Base-by-base conservation (phyloP, 441 rosid species). In the Croton laevigatus region DNA sequence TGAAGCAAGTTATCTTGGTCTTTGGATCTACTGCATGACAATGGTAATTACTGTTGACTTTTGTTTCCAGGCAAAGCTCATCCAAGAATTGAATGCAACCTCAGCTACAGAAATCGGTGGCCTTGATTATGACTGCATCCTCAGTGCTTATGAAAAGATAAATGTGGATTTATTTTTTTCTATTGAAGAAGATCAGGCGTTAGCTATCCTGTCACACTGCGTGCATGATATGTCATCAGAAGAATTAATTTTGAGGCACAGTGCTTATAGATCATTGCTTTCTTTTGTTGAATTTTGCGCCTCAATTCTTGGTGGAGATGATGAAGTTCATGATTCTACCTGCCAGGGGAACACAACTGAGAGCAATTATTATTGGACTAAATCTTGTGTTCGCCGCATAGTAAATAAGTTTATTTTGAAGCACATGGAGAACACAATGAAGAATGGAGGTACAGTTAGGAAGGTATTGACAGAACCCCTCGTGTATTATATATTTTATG, bases 101-200 rank as follows among this genome's bases (percentile, higher is more conserved):
- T 89, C 97, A 60, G 81, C 83, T 63, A 66, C 78, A 75, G 98
- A 95, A 81, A 79, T 86, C 71, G 97, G 81, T 67, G 97, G 83
- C 71, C 94, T 93, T 76, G 99, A 96, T 86, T 93, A 88, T 75
- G 97, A 93, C 66, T 71, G 73, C 58, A 80, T 96, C 62, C 72
- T 82, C 68, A 73, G 72, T 78, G 91, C 98, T 59, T 93, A 93
- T 80, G 91, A 77, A 76, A 86, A 81, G 73, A 88, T 96, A 76
- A 71, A 80, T 60, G 69, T 78, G 59, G 80, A 79, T 63, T 84
- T 86, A 71, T 96, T 91, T 81, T 48, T 40, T 48, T 78, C 83
- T 65, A 59, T 84, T 44, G 78, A 78, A 40, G 87, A 79, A 82
- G 93, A 89, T 79, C 90, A 91, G 36, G 81, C 85, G 8, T 72